phyloP scores from a whole-genome alignment of 1,284 basidiomycete species.

The Tylopilus sp. region DNA sequence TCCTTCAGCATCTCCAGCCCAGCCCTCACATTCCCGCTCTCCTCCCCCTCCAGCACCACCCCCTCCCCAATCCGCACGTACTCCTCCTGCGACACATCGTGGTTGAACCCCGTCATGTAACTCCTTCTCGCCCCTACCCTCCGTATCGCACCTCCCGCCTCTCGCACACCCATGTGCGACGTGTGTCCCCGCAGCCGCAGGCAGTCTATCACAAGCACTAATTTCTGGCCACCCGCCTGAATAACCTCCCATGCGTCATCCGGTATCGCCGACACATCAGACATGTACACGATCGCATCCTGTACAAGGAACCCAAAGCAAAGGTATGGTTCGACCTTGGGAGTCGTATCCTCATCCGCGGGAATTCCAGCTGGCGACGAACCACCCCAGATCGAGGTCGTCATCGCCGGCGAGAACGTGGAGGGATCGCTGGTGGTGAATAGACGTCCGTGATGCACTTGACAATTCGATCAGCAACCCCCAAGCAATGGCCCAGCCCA shows the following conservation, averaged over 20 bases:
- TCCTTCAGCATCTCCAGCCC: conserved; percentile 46
- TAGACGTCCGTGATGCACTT: conserved; percentile 65
- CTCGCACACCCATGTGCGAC: conserved; percentile 69
- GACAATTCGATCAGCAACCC: conserved; percentile 3
- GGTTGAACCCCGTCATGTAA: conserved; percentile 71
- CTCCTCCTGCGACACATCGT: conserved; percentile 66
- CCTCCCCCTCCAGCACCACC: conserved; percentile 31
- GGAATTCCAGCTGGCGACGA: conserved; percentile 5
- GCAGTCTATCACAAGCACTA: conserved; percentile 70
- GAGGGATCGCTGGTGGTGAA: conserved; percentile 43
- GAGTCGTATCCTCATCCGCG: conserved; percentile 6
- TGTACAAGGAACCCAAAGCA: conserved; percentile 75
- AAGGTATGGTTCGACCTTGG: conserved; percentile 52
- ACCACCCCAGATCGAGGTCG: conserved; percentile 38
- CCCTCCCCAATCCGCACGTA: conserved; percentile 56
- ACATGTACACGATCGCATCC: conserved; percentile 62
- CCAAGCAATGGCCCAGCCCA: not conserved
- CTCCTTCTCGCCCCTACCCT: conserved; percentile 54
- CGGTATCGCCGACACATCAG: conserved; percentile 73
- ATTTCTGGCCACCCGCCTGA: conserved; percentile 36
- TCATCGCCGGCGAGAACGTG: conserved; percentile 43
- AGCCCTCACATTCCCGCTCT: conserved; percentile 39
- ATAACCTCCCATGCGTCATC: conserved; percentile 61
- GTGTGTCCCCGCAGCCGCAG: conserved; percentile 56
- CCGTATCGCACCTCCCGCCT: conserved; percentile 52